These are phyloP conservation scores for Solanum peruvianum DNA, from an alignment of 257 asterid genomes.

Conservation along the genomic window DNA sequence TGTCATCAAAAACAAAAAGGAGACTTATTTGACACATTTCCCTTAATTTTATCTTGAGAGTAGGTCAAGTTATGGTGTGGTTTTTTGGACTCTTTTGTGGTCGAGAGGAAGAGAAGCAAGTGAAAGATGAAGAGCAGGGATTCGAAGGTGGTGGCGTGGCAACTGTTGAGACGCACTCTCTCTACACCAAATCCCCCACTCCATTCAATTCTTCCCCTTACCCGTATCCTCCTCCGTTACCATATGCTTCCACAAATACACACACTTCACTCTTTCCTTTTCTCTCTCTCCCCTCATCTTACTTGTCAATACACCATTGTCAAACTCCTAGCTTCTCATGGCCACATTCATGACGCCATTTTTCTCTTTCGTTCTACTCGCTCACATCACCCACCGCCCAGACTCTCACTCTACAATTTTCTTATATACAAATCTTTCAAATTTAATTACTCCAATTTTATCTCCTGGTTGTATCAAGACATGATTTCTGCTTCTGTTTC, in stretches of 20 bases:
- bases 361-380: conserved; percentile 60
- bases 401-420: conserved; percentile 45
- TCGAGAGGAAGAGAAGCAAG: neutral
- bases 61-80: neutral
- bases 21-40: too few relatives aligned
- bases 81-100: neutral
- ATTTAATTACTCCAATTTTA: conserved; percentile 24
- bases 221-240: conserved; percentile 55
- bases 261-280: conserved; percentile 44
- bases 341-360: conserved; percentile 32
- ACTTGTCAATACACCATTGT: conserved; percentile 30
- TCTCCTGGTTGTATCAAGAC: conserved; percentile 62
- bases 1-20: too few relatives aligned
- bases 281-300: conserved; percentile 14
- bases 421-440: neutral
- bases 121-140: conserved; percentile 14
- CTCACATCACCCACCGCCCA: conserved; percentile 47
- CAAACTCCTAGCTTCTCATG: conserved; percentile 33
- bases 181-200: neutral
- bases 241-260: conserved; percentile 54
- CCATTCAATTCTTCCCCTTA: conserved; percentile 33
- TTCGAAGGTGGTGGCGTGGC: conserved; percentile 67
- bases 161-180: conserved; percentile 50
- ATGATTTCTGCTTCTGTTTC: conserved; percentile 45
- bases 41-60: too few relatives aligned